Percentiles rank a stretch among this genome's conserved stretches.
These are phyloP conservation scores for Metroxylon sagu DNA, from an alignment of 176 grass and related monocot genomes.

Conservation along the genomic window DNA sequence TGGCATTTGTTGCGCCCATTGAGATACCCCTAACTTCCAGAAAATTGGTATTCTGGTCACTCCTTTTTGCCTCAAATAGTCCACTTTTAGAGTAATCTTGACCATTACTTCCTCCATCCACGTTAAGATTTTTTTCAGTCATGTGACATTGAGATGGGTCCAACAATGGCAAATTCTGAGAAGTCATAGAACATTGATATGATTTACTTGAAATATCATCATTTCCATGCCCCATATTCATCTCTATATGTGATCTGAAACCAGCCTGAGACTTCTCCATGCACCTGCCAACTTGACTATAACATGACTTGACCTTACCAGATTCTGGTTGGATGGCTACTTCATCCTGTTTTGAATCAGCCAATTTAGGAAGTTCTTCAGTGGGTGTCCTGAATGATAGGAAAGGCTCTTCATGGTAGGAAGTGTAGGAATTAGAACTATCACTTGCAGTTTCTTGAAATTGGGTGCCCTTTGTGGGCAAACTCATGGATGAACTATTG, in stretches of 20 bases:
- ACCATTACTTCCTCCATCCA: no score
- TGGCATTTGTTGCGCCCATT: no score
- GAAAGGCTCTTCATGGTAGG: not conserved
- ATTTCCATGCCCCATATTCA: not conserved
- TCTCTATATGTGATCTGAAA: not conserved
- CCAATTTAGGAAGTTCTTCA: not conserved
- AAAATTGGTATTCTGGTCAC: no score
- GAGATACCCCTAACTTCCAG: no score
- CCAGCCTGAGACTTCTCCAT: no score
- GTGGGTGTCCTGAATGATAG: not conserved
- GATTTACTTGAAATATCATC: not conserved
- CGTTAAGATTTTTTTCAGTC: no score
- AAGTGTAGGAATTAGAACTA: not conserved
- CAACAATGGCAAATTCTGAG: conserved; percentile 2
- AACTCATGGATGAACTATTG: not conserved
- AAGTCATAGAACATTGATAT: not conserved
- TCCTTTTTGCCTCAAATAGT: no score
- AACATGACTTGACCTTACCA: not conserved
- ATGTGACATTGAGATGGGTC: not conserved
- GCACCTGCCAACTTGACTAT: no score
- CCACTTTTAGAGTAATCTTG: no score
- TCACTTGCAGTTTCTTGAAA: not conserved
- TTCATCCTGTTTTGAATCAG: not conserved
- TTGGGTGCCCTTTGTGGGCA: not conserved
- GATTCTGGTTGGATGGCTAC: not conserved